Conservation (phyloP, 1,139 yeast genomes). For the Entelexis paramagnoliae region DNA sequence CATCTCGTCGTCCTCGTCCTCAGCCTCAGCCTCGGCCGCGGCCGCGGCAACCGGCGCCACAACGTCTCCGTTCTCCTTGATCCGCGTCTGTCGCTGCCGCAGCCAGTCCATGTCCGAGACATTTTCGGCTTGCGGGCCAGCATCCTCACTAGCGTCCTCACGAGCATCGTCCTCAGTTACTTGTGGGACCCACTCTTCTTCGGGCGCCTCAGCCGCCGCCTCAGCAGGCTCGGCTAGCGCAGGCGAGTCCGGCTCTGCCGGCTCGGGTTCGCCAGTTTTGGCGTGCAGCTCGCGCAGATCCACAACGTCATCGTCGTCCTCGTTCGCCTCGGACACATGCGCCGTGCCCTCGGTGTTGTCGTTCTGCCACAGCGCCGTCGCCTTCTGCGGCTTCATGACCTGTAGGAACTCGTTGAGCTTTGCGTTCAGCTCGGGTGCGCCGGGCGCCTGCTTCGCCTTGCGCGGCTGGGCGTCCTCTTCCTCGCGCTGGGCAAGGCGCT, state of each 20-base stretch:
- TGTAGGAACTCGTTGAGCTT: constrained; percentile 70
- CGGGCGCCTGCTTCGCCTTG: constrained; percentile 2
- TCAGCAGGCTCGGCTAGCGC: too few relatives aligned
- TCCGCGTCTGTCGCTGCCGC: constrained; percentile 62
- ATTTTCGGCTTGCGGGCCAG: neutral
- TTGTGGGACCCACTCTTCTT: constrained; percentile 18
- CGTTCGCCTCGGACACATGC: constrained; percentile 19
- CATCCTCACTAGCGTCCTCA: constrained; percentile 34
- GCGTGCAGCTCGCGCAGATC: constrained; percentile 26
- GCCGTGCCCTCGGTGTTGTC: constrained; percentile 35
- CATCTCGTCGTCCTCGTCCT: neutral
- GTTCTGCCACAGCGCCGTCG: constrained; percentile 64
- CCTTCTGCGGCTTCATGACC: constrained; percentile 66
- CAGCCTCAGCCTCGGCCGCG: too few relatives aligned
- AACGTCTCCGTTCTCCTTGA: constrained; percentile 35
- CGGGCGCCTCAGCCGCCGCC: neutral
- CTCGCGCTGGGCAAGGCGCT: constrained; percentile 23
- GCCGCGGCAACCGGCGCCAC: neutral
- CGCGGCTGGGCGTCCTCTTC: neutral
- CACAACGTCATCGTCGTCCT: constrained; percentile 28
- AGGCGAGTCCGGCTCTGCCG: neutral
- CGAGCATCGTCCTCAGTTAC: constrained; percentile 28
- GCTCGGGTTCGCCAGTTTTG: constrained; percentile 13
- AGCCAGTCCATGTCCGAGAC: constrained; percentile 85
- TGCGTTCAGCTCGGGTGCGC: constrained; percentile 37